Evolutionary conservation across 495 filamentous ascomycete genomes (phyloP), one percentile per base, ranked within the genome.

Genomic region (Glonium stellatum): DNA sequence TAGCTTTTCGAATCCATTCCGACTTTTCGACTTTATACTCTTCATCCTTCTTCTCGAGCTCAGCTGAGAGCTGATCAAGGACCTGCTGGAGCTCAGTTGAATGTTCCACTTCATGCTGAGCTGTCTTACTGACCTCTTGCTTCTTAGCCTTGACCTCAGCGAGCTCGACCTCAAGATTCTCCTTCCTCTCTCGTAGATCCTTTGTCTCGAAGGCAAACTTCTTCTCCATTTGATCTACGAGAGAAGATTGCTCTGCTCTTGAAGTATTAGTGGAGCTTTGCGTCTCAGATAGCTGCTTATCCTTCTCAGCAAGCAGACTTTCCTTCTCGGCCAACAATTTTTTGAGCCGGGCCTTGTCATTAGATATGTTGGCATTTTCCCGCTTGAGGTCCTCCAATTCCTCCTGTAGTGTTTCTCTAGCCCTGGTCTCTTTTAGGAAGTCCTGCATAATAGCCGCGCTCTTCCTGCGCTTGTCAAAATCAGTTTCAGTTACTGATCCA

Each of bases 371-470:
- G 15, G 60, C 60, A 11, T 61, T 44, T 25, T 67, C 61, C 6
- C 46, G 53, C 15, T 48, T 55, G 8, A 64, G 47, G 27, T 61
- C 54, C 27, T 64, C 47, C 36, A 35, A 37, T 23, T 61, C 35
- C 48, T 67, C 61, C 34, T 67, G 65, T 10, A 67, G 54, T 23
- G 41, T 54, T 31, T 67, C 65, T 13, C 65, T 49, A 9, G 58
- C 8, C 34, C 36, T 61, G 1, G 65, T 67, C 57, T 67, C 65
- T 60, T 64, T 63, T 52, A 67, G 55, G 42, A 67, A 67, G 56
- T 67, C 61, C 41, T 64, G 61, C 65, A 67, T 64, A 9, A 67
- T 54, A 54, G 63, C 52, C 5, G 55, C 61, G 44, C 57, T 64
- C 34, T 49, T 39, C 19, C 57, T 21, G 25, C 56, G 59, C 1